Evolutionary conservation across 2,329 filamentous ascomycete species (phyloP).

Genomic region (Nigrospora sphaerica): DNA sequence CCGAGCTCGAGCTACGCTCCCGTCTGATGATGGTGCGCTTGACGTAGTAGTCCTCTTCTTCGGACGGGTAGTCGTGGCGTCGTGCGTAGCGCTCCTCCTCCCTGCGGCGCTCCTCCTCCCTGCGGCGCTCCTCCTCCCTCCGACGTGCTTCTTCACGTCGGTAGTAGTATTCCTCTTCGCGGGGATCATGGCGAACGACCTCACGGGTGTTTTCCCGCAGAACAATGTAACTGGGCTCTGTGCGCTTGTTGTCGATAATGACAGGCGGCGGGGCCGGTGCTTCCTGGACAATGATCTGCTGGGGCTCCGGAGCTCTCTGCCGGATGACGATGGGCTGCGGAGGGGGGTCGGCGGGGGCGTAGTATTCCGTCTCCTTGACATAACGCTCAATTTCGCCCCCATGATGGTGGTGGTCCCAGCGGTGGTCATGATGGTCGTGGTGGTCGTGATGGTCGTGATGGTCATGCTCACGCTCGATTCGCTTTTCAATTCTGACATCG

Average conservation of each 20-base stretch:
- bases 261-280: slow-evolving; percentile 45
- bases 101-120: slow-evolving; percentile 25
- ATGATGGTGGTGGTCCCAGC: slow-evolving; percentile 33
- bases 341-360: slow-evolving; percentile 41
- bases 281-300: slow-evolving; percentile 55
- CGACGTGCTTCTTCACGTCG: slow-evolving; percentile 25
- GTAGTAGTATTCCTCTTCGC: slow-evolving; percentile 45
- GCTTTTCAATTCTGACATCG: slow-evolving; percentile 38
- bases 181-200: slow-evolving; percentile 25
- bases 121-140: slow-evolving; percentile 2
- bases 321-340: slow-evolving; percentile 49
- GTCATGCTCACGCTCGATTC: slow-evolving; percentile 16
- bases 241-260: slow-evolving; percentile 32
- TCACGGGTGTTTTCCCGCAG: slow-evolving; percentile 33
- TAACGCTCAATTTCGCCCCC: slow-evolving; percentile 50
- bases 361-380: slow-evolving; percentile 57
- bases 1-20: slow-evolving; percentile 42
- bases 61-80: slow-evolving; percentile 29
- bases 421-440: slow-evolving; percentile 26
- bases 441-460: slow-evolving; percentile 20
- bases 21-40: slow-evolving; percentile 39
- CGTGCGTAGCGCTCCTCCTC: slow-evolving; percentile 19
- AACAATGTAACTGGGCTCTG: slow-evolving; percentile 37
- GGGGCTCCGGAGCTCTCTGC: slow-evolving; percentile 45
- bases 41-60: slow-evolving; percentile 39